A percentile compares a stretch with the other conserved stretches of the same genome.
phyloP scores from a whole-genome alignment of 306 rosid species.

The Luffa aegyptiaca region DNA sequence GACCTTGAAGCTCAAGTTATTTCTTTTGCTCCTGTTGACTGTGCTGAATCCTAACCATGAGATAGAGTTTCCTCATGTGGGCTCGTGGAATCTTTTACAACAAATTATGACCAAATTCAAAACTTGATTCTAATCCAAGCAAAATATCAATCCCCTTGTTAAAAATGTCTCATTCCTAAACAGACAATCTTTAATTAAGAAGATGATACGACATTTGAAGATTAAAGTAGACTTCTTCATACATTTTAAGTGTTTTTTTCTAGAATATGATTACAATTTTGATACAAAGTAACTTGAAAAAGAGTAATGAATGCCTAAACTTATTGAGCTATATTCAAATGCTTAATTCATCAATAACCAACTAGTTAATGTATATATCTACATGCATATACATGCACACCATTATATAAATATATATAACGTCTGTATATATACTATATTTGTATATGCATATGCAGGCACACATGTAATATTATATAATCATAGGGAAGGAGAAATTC shows the following conservation, averaged over 20 bases:
- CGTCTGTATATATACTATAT: no score
- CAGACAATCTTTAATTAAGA: not conserved
- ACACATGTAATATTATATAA: not conserved
- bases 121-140: not conserved
- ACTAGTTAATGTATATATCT: not conserved
- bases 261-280: not conserved
- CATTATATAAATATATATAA: no score
- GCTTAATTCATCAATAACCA: no score
- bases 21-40: conserved; percentile 19
- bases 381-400: no score
- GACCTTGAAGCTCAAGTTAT: conserved; percentile 18
- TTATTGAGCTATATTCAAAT: not conserved
- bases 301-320: not conserved
- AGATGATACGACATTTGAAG: not conserved
- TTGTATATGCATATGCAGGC: no score
- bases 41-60: conserved; percentile 9
- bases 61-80: not conserved
- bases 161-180: not conserved
- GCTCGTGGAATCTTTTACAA: not conserved
- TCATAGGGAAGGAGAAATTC: not conserved
- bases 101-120: not conserved
- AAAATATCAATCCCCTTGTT: not conserved
- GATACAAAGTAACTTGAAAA: not conserved
- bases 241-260: not conserved
- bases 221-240: not conserved